Evolutionary conservation across 768 basidiomycete species (phyloP).

Genomic region (Boletellus ananiceps): DNA sequence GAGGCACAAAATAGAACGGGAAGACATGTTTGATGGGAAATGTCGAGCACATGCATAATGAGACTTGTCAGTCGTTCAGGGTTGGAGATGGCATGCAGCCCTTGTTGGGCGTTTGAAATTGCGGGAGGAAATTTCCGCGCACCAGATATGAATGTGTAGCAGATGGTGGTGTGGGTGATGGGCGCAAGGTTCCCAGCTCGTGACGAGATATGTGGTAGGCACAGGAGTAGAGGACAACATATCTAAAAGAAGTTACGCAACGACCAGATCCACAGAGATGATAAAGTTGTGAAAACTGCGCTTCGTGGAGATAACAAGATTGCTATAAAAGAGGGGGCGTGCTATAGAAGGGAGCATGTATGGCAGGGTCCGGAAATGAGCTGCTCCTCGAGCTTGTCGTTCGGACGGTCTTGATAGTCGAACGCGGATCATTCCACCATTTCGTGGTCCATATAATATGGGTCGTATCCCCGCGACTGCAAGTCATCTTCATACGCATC

Average conservation of each 20-base stretch:
- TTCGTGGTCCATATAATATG: slow-evolving; percentile 44
- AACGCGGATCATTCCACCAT: slow-evolving; percentile 15
- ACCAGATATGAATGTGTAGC: slow-evolving; percentile 7
- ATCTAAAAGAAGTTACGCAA: slow-evolving; percentile 23
- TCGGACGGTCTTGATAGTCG: slow-evolving; percentile 40
- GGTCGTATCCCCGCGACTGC: slow-evolving; percentile 39
- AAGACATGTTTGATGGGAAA: slow-evolving; percentile 10
- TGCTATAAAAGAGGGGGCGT: slow-evolving; percentile 19
- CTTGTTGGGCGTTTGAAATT: slow-evolving; percentile 23
- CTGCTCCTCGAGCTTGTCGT: slow-evolving; percentile 7
- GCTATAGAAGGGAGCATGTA: slow-evolving; percentile 16
- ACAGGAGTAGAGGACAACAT: slow-evolving; percentile 25
- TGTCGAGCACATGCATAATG: slow-evolving; percentile 5
- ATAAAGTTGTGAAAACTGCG: slow-evolving; percentile 17
- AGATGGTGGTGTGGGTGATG: slow-evolving; percentile 13
- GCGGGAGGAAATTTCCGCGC: slow-evolving; percentile 13
- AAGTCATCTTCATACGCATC: slow-evolving; percentile 23
- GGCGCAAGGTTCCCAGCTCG: slow-evolving; percentile 9
- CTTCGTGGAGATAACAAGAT: slow-evolving; percentile 34
- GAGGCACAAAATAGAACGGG: slow-evolving; percentile 9
- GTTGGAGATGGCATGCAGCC: slow-evolving; percentile 11
- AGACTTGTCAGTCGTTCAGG: slow-evolving; percentile 8
- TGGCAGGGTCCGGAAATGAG: slow-evolving; percentile 31
- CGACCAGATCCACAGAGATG: slow-evolving; percentile 26
- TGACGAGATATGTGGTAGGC: slow-evolving; percentile 12